Conservation (phyloP, 2,329 filamentous ascomycete genomes). For the Akanthomyces dipterigenus region DNA sequence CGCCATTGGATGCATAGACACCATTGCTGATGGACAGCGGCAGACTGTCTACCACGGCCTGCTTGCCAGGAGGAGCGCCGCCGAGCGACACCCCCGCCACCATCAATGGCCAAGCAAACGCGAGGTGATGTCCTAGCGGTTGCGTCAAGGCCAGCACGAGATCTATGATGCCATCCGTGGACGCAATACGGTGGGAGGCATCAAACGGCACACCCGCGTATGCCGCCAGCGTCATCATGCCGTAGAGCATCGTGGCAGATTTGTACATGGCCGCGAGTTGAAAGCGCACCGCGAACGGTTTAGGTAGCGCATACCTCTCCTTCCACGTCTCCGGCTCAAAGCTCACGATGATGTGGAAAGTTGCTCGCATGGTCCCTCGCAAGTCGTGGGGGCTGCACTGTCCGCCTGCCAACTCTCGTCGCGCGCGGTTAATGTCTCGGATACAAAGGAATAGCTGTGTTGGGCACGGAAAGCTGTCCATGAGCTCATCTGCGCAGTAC, state of each 20-base stretch:
- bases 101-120: neutral
- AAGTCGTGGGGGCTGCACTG: neutral
- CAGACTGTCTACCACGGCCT: neutral
- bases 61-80: neutral
- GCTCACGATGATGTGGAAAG: neutral
- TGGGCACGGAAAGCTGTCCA: neutral
- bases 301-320: neutral
- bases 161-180: neutral
- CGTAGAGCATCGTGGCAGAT: neutral
- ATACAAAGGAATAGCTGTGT: conserved; percentile 1
- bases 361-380: neutral
- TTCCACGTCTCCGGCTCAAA: neutral
- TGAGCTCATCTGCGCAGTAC: neutral
- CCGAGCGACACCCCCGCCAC: neutral
- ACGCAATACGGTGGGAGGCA: neutral
- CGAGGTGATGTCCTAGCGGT: no score
- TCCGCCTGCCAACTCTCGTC: neutral
- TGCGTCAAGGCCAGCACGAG: no score
- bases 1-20: neutral
- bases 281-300: neutral
- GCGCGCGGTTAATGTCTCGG: neutral
- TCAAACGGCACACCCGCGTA: neutral
- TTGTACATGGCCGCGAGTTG: neutral
- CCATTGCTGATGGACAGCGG: neutral
- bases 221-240: neutral